Conservation (phyloP, 305 asterid genomes). For the Fraxinus angustifolia region DNA sequence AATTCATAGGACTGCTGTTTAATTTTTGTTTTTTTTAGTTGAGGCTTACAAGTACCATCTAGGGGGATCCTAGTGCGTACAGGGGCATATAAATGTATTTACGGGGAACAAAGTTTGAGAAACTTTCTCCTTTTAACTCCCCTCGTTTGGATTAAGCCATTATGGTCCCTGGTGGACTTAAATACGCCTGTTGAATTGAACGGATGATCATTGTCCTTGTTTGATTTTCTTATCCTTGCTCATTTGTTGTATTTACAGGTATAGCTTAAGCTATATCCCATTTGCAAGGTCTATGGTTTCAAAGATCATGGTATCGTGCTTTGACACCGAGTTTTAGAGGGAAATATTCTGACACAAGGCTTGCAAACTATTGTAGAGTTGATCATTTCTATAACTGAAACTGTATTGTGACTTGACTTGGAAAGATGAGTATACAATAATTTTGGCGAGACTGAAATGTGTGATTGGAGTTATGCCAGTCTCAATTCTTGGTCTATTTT, state of each 20-base stretch:
- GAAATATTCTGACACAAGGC: conserved; percentile 6
- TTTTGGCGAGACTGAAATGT: not conserved
- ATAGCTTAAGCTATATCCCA: conserved; percentile 92
- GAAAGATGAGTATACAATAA: conserved; percentile 8
- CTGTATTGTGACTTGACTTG: conserved; percentile 7
- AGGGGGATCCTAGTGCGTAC: not conserved
- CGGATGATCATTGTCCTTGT: not conserved
- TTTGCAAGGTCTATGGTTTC: conserved; percentile 96
- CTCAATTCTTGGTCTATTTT: not conserved
- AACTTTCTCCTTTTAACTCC: not conserved
- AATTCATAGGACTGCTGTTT: not conserved
- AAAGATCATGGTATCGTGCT: conserved; percentile 72
- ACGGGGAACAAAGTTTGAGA: not conserved
- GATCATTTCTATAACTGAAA: conserved; percentile 3
- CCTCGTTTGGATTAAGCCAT: not conserved
- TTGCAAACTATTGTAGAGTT: conserved; percentile 20
- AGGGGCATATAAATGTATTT: not conserved
- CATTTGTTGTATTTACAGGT: conserved; percentile 52
- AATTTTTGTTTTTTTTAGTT: not conserved
- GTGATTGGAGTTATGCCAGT: not conserved
- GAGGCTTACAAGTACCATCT: not conserved
- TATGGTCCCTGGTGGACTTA: not conserved
- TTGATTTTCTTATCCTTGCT: not conserved
- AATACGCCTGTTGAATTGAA: not conserved
- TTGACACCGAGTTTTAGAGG: conserved; percentile 80